Percentiles rank a stretch among this genome's conserved stretches.
Conservation (phyloP, 179 eudicot species). For the Silene vulgaris region DNA sequence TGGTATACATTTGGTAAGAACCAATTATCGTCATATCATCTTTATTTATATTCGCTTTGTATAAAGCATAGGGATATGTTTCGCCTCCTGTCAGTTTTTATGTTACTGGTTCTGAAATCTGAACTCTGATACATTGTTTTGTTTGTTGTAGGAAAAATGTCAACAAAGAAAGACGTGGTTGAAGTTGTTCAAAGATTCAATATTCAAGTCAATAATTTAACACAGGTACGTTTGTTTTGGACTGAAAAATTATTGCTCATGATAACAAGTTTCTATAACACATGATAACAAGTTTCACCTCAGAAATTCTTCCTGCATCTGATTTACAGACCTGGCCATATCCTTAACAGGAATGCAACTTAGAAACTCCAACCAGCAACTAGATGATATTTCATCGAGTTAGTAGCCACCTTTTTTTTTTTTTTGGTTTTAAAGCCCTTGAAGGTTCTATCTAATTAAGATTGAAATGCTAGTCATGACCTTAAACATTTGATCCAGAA, state of each 20-base stretch:
- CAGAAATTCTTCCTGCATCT: background rate
- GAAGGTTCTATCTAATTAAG: background rate
- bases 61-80: conserved; percentile 9
- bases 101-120: background rate
- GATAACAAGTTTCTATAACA: background rate
- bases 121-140: conserved; percentile 19
- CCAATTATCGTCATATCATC: background rate
- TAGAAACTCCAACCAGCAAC: background rate
- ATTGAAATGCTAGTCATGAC: background rate
- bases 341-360: background rate
- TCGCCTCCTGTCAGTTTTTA: background rate
- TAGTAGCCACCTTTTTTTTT: background rate
- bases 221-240: conserved; percentile 54
- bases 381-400: background rate
- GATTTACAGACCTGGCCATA: background rate
- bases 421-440: background rate
- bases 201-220: conserved; percentile 90
- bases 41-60: background rate
- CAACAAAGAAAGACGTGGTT: conserved; percentile 58
- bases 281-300: background rate
- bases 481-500: background rate
- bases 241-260: background rate
- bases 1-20: background rate
- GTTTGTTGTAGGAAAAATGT: conserved; percentile 49
- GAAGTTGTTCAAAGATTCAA: conserved; percentile 69